Evolutionary conservation across 192 early-diverging fungal genomes (phyloP).

Genomic region (Backusella tuberculispora): DNA sequence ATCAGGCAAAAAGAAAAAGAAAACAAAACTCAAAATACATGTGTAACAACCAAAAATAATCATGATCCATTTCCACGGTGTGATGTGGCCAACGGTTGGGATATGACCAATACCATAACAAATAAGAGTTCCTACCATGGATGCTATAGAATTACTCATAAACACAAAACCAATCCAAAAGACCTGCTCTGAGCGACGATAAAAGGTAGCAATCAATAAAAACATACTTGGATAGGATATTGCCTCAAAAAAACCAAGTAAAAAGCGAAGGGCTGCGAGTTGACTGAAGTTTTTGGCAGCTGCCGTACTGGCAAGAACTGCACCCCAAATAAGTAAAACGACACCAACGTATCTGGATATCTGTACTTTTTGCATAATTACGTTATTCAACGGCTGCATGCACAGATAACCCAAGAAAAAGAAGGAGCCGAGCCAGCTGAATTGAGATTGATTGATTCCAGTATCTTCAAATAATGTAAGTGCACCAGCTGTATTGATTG

Average conservation of each 20-base stretch:
- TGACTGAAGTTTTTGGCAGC: conserved; percentile 17
- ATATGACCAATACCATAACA: conserved; percentile 26
- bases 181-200: conserved; percentile 23
- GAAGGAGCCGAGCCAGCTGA: conserved; percentile 18
- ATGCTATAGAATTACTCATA: conserved; percentile 26
- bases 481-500: not conserved
- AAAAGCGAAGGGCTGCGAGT: conserved; percentile 18
- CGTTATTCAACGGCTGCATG: not conserved
- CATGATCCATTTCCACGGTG: conserved; percentile 34
- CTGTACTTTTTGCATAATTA: not conserved
- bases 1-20: conserved; percentile 31
- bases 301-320: conserved; percentile 17
- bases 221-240: conserved; percentile 21
- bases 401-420: conserved; percentile 35
- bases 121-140: conserved; percentile 27
- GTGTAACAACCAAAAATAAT: conserved; percentile 31
- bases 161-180: conserved; percentile 24
- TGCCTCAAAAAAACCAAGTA: conserved; percentile 35
- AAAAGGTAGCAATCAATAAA: conserved; percentile 24
- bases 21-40: conserved; percentile 2
- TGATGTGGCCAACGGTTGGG: not conserved
- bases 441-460: conserved; percentile 4
- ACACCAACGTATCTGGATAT: conserved; percentile 12
- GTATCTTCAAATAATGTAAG: conserved; percentile 17
- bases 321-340: conserved; percentile 26